These are phyloP conservation scores for Aspergillus brasiliensis DNA, from an alignment of 2,329 filamentous ascomycete genomes.

Conservation along the genomic window DNA sequence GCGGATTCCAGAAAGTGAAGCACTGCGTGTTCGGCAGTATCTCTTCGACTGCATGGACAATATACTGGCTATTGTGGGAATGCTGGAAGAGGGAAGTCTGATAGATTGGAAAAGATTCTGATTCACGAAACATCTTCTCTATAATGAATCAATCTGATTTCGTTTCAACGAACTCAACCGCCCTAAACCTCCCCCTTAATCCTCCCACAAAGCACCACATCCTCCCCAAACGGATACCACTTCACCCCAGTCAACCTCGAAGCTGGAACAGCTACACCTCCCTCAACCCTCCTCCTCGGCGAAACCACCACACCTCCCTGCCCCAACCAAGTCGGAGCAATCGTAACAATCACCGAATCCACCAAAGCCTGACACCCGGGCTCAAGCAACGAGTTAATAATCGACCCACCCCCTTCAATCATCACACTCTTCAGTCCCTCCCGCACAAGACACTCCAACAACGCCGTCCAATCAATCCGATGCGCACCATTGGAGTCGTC, in stretches of 20 bases:
- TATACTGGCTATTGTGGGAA: too few relatives aligned
- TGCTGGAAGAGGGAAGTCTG: too few relatives aligned
- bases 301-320: constrained; percentile 77
- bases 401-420: constrained; percentile 80
- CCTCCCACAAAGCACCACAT: constrained; percentile 76
- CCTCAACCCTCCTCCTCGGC: constrained; percentile 58
- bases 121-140: too few relatives aligned
- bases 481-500: constrained; percentile 16
- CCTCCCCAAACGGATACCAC: constrained; percentile 77
- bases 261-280: constrained; percentile 61
- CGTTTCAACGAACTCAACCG: not conserved
- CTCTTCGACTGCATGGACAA: too few relatives aligned
- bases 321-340: constrained; percentile 86
- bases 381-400: constrained; percentile 77
- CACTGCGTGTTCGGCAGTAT: too few relatives aligned
- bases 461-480: constrained; percentile 58
- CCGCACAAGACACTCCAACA: constrained; percentile 58
- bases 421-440: constrained; percentile 75
- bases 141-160: too few relatives aligned
- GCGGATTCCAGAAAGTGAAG: too few relatives aligned
- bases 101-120: too few relatives aligned
- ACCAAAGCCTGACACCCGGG: constrained; percentile 59
- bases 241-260: constrained; percentile 60
- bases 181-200: constrained; percentile 32
- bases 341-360: constrained; percentile 78